Percentiles rank a stretch among this genome's conserved stretches.
phyloP scores from a whole-genome alignment of 768 basidiomycete species.

The Mrakia hoshinonis region DNA sequence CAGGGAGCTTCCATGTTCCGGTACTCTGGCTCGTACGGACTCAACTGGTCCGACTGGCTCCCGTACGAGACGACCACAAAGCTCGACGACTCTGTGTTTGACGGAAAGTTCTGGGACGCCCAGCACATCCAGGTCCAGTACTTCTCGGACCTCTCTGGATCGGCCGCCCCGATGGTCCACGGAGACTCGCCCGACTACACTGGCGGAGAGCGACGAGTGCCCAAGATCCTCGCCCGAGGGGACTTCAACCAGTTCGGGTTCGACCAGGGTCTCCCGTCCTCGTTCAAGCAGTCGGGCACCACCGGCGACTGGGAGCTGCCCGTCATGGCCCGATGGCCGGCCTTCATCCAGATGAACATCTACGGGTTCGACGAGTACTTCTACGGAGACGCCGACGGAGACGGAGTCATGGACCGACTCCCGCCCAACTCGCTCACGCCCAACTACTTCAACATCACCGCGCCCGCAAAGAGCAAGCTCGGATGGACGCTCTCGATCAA shows the following conservation, averaged over 20 bases:
- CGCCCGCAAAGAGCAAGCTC: conserved; percentile 64
- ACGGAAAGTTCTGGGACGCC: conserved; percentile 61
- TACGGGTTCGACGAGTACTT: conserved; percentile 86
- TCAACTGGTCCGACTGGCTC: conserved; percentile 74
- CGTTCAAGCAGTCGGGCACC: conserved; percentile 50
- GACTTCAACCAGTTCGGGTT: conserved; percentile 87
- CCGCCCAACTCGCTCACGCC: conserved; percentile 69
- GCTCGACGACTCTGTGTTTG: conserved; percentile 54
- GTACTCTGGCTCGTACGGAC: conserved; percentile 77
- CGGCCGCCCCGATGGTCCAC: conserved; percentile 62
- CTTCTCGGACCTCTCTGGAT: conserved; percentile 61
- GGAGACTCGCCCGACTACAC: conserved; percentile 58
- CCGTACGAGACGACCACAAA: conserved; percentile 65
- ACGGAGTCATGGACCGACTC: conserved; percentile 79
- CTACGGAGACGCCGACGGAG: conserved; percentile 80
- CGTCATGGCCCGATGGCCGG: conserved; percentile 74
- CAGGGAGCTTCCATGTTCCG: conserved; percentile 71
- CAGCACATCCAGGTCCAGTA: conserved; percentile 86
- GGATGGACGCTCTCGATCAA: conserved; percentile 77
- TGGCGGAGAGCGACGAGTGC: conserved; percentile 60
- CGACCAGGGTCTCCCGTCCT: conserved; percentile 65
- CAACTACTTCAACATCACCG: conserved; percentile 84
- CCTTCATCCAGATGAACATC: conserved; percentile 79
- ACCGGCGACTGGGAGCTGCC: conserved; percentile 66
- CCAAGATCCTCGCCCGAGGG: conserved; percentile 78